Evolutionary conservation across 2,329 filamentous ascomycete species (phyloP), one percentile per base, ranked within the genome.

Genomic region (Lasiodiplodia sp.): DNA sequence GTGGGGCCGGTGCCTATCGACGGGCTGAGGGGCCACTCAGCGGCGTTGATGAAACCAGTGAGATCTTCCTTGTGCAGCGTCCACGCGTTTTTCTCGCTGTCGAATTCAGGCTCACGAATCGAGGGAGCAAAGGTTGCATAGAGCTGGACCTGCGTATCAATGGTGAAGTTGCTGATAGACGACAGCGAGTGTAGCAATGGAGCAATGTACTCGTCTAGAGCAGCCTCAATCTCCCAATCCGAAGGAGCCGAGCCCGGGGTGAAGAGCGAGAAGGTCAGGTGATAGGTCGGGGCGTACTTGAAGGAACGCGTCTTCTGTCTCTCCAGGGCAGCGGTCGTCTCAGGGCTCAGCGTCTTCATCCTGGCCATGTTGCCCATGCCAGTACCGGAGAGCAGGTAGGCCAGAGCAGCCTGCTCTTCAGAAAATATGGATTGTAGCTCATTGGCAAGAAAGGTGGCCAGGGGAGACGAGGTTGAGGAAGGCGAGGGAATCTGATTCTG

Each of bases 261-360:
- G 78, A 99, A 98, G 3, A 99, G 85, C 0, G 96, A 99, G 76
- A 99, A 97, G 0, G 94, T 97, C 34, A 99, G 84, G 77, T 99
- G 96, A 78, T 98, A 99, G 0, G 93, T 97, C 16, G 94, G 90
- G 4, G 96, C 91, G 78, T 97, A 97, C 77, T 95, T 96, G 75
- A 98, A 87, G 0, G 94, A 93, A 63, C 94, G 87, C 2, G 92
- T 96, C 44, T 92, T 92, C 70, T 94, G 91, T 67, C 84, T 84
- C 70, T 85, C 84, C 37, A 90, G 86, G 85, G 91, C 74, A 81
- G 87, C 73, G 8, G 73, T 72, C 18, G 75, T 75, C 49, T 82
- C 80, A n/a, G 76, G 73, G 12, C 79, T 78, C 14, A 88, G 83
- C 0, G 86, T 83, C 51, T 88, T 87, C 28, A 85, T 82, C 0